Evolutionary conservation across 164 flowering plant species (phyloP).

Genomic region (grape (Vitis vinifera)): ASM3070453v1 NC_081812.1:12041001-12041500

Average conservation of each 20-base stretch:
- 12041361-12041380: conserved; percentile 83
- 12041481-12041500: too few relatives aligned
- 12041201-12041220: conserved; percentile 78
- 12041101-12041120: conserved; percentile 82
- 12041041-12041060: conserved; percentile 48
- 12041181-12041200: conserved; percentile 85
- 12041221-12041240: conserved; percentile 63
- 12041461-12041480: conserved; percentile 90
- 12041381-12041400: conserved; percentile 77
- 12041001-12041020: conserved; percentile 70
- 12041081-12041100: conserved; percentile 82
- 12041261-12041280: conserved; percentile 82
- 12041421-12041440: conserved; percentile 99
- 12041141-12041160: conserved; percentile 76
- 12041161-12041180: conserved; percentile 88
- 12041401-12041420: conserved; percentile 98
- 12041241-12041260: conserved; percentile 66
- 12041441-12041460: conserved; percentile 85
- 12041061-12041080: conserved; percentile 69
- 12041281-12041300: conserved; percentile 58
- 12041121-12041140: conserved; percentile 67
- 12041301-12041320: conserved; percentile 73
- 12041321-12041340: conserved; percentile 62
- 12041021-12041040: conserved; percentile 57
- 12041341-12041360: conserved; percentile 85